phyloP scores from a whole-genome alignment of 1,139 yeast species.

The Yamadazyma taylorii region DNA sequence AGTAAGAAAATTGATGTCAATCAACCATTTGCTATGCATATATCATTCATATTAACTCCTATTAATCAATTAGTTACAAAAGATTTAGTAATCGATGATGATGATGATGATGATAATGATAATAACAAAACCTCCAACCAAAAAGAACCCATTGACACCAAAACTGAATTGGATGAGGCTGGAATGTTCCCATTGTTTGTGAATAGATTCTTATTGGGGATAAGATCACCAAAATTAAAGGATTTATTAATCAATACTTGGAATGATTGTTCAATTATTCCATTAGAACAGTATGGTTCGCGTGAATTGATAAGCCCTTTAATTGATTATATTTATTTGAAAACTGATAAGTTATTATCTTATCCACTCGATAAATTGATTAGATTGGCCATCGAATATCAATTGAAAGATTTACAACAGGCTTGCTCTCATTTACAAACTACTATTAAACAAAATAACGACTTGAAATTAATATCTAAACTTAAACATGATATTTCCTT shows the following conservation, averaged over 20 bases:
- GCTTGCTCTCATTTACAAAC: conserved; percentile 8
- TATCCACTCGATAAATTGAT: conserved; percentile 12
- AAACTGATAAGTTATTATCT: conserved; percentile 28
- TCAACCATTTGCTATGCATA: conserved; percentile 77
- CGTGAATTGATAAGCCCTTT: conserved; percentile 23
- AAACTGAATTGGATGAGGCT: conserved; percentile 17
- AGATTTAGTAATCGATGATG: conserved; percentile 20
- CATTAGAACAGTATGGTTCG: no score
- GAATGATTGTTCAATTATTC: conserved; percentile 19
- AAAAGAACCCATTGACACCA: no score
- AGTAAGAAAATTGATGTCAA: conserved; percentile 65
- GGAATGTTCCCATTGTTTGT: conserved; percentile 21
- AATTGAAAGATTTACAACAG: conserved; percentile 23
- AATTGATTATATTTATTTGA: conserved; percentile 54
- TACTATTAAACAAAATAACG: conserved; percentile 19
- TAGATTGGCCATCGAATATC: conserved; percentile 7
- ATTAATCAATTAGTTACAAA: conserved; percentile 18
- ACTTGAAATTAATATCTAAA: conserved; percentile 34
- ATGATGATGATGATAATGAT: no score
- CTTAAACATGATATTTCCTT: conserved; percentile 46
- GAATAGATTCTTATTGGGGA: conserved; percentile 43
- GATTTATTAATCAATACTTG: conserved; percentile 26
- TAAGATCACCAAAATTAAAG: conserved; percentile 34
- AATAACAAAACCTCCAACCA: no score
- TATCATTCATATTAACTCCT: conserved; percentile 49